Evolutionary conservation across 805 yeast genomes (phyloP), one percentile per base, ranked within the genome.

Genomic region (Suhomyces sp.): DNA sequence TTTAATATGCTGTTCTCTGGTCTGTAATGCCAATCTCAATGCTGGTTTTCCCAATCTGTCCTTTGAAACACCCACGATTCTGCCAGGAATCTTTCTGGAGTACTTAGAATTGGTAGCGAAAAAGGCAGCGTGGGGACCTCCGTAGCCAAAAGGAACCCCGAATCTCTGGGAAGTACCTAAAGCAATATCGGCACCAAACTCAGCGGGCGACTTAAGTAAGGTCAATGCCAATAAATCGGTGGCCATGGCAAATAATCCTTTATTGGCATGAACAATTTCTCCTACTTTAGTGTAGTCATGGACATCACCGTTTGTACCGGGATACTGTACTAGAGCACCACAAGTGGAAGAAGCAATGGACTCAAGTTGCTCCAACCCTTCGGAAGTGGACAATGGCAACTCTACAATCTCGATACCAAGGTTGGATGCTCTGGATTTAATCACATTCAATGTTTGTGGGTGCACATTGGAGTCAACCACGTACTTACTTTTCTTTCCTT

Each of bases 41-140:
- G 97, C 98, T n/a, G 80, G 82, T 58, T 87, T 84, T 19, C 97
- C 97, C 49, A 92, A 75, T 64, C 98, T 81, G 68, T 93, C 99
- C 67, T 89, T 89, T 39, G 96, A 85, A 40, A 89, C 84, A 65
- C 99, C 99, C 50, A 94, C 92, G 51, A 94, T 81, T 74, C 99
- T 82, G 43, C 99, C 99, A 2, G 99, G 99, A 68, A 94, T 90
- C 71, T 92, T 94, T 66, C 99, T 83, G 65, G 89, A 89, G 60
- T 87, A 78, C 51, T 83, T 79, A 53, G 84, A 82, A n/a, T 83
- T 79, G 40, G 93, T 96, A 7, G 98, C 89, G 61, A 94, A 92
- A 73, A 89, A 94, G 0, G 97, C 99, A 45, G 99, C 98, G 69
- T 94, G 99, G 3, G 99, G 99, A 19, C 99, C 99, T 64, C 99